phyloP scores from a whole-genome alignment of 2,329 filamentous ascomycete genomes.

The Pyrenochaeta sp. region DNA sequence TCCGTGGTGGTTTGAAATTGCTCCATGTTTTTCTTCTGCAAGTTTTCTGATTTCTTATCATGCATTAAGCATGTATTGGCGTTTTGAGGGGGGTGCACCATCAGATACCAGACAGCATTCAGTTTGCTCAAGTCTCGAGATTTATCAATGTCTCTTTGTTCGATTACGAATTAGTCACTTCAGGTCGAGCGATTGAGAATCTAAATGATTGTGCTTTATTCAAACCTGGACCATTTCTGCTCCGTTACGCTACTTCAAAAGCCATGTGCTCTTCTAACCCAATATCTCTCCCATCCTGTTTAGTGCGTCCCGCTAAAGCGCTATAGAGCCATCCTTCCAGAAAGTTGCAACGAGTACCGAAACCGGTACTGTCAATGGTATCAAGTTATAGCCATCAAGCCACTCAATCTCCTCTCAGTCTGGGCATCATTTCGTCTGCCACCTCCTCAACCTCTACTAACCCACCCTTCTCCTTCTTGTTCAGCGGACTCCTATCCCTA shows the following conservation, averaged over 20 bases:
- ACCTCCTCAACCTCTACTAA: constrained; percentile 1
- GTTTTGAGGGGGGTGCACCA: constrained; percentile 6
- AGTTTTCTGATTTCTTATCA: not conserved
- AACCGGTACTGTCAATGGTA: not conserved
- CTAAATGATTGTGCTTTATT: not conserved
- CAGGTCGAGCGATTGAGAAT: not conserved
- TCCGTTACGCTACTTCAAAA: not conserved
- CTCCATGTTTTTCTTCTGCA: not conserved
- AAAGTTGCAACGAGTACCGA: not conserved
- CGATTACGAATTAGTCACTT: not conserved
- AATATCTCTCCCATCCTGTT: constrained; percentile 1
- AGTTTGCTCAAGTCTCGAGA: not conserved
- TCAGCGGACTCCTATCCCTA: constrained; percentile 27
- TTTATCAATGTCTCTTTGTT: not conserved
- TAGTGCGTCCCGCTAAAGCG: not conserved
- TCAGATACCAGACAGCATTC: constrained; percentile 24
- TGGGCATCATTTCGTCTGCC: constrained; percentile 10
- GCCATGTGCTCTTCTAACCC: not conserved
- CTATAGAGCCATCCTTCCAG: not conserved
- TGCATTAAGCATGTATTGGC: constrained; percentile 4
- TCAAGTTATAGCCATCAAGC: not conserved
- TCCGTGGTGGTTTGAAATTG: not conserved
- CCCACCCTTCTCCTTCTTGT: constrained; percentile 35
- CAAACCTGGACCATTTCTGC: not conserved
- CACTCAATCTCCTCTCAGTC: constrained; percentile 18